Evolutionary conservation across 805 yeast species (phyloP).

Genomic region (Lachancea nothofagi): DNA sequence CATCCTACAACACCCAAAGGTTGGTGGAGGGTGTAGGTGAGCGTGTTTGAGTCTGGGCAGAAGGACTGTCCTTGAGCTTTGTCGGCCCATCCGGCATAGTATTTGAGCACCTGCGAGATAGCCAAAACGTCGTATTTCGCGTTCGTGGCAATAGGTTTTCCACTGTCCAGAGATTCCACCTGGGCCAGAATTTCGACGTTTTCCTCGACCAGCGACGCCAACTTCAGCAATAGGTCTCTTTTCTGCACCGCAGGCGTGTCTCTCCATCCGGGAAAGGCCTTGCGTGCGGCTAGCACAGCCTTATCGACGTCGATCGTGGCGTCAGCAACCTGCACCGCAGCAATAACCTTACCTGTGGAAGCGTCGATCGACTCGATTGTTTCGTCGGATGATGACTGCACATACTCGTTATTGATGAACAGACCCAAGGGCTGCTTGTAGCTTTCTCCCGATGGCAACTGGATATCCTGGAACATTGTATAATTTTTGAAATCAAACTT

Average conservation of each 20-base stretch:
- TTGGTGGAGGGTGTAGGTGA: constrained; percentile 49
- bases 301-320: constrained; percentile 44
- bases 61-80: constrained; percentile 59
- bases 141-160: constrained; percentile 49
- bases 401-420: constrained; percentile 71
- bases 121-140: constrained; percentile 57
- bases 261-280: constrained; percentile 49
- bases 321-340: constrained; percentile 47
- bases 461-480: constrained; percentile 34
- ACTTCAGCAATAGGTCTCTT: constrained; percentile 42
- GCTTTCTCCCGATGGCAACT: constrained; percentile 60
- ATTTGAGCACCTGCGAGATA: constrained; percentile 50
- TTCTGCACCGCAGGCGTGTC: constrained; percentile 41
- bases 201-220: constrained; percentile 46
- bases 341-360: constrained; percentile 46
- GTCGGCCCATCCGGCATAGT: constrained; percentile 74
- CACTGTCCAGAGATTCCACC: constrained; percentile 55
- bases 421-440: constrained; percentile 72
- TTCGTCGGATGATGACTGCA: constrained; percentile 45
- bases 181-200: constrained; percentile 48
- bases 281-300: constrained; percentile 49
- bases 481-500: too few relatives aligned
- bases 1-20: constrained; percentile 50
- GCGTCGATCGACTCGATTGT: constrained; percentile 42
- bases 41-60: constrained; percentile 51